Base-by-base conservation (phyloP, 306 rosid species). In the Dryas alaskensis region DNA sequence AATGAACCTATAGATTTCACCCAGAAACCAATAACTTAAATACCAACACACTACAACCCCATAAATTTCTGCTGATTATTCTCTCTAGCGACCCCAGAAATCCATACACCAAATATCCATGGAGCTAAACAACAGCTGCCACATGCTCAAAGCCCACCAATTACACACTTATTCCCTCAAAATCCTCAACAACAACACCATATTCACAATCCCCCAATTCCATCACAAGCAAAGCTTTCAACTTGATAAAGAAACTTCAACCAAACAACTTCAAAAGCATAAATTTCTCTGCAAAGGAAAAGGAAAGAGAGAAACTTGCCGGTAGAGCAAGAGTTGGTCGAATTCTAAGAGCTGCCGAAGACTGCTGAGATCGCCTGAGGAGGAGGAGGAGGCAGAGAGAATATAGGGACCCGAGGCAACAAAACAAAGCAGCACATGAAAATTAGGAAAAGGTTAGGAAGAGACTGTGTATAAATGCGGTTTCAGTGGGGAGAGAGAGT, bases 21-120 rank as follows among this genome's bases (percentile, higher is more conserved):
- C 80, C 13, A 60, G 25, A 78, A 64, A 76, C 68, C 55, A 77
- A 67, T 60, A 74, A 75, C 58, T 51, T 39, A 75, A 71, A 43
- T 31, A 64, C 68, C 58, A 31, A 31, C 2, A 58, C 46, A 55
- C 45, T 4, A 53, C 58, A 72, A 16, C 14, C 43, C 67, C 48
- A 59, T 6, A 45, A 5, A 46, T 16, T 45, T 54, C 52, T 70
- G 74, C 37, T 13, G 42, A 42, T 9, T 55, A 42, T 40, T 40
- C 67, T 16, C 67, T 16, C 27, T 40, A 70, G 50, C 42, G 0
- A 57, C 85, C 79, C 96, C 80, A 84, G 51, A 86, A 90, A 80
- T 85, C 79, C 77, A 82, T 40, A 82, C 77, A 71, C 78, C 84
- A 6, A 81, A 57, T 86, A 84, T 57, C 83, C 91, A 86, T 74